Base-by-base conservation (phyloP, 768 basidiomycete genomes). In the Leucocoprinus birnbaumii region DNA sequence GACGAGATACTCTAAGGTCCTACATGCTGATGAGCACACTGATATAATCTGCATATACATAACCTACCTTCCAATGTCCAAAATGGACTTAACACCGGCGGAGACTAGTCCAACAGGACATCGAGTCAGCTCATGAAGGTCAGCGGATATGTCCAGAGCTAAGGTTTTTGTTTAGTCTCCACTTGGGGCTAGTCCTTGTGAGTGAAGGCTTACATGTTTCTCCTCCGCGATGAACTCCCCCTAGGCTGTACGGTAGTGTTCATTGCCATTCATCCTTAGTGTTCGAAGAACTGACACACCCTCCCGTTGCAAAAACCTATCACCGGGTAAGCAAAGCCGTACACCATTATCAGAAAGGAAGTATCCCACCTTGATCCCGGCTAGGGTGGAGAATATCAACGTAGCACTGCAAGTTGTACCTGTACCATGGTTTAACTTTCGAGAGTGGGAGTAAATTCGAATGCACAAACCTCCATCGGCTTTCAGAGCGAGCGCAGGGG, bases 141-240 rank as follows among this genome's bases (percentile, higher is more conserved):
- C 96, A 14, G 96, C 94, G 14, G 96, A 98, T 25, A 99, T 75
- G 64, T 99, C 96, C 84, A 98, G 84, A 16, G 91, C 93, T 97
- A 25, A n/a, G 35, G 47, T 13, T n/a, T 55, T 16, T 48, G 22
- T 57, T 53, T n/a, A 48, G n/a, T 9, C 14, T 7, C 14, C 14
- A 16, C 9, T 38, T 6, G 38, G 13, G 38, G 22, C 25, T 21
- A 52, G 48, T 46, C 14, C 49, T 50, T n/a, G 21, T 47, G 21
- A 31, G 27, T 24, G 13, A 21, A 34, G 35, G 63, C 68, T 52
- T 55, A 79, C 79, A 73, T 26, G 65, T 72, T 60, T 76, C 72
- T 53, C 68, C 75, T 25, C 75, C 93, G 74, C 60, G 77, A 75
- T 75, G 71, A 25, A 72, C 71, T 18, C 71, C 71, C 19, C 71